These are phyloP conservation scores for Cyamopsis tetragonoloba DNA, from an alignment of 306 rosid genomes.

Conservation along the genomic window DNA sequence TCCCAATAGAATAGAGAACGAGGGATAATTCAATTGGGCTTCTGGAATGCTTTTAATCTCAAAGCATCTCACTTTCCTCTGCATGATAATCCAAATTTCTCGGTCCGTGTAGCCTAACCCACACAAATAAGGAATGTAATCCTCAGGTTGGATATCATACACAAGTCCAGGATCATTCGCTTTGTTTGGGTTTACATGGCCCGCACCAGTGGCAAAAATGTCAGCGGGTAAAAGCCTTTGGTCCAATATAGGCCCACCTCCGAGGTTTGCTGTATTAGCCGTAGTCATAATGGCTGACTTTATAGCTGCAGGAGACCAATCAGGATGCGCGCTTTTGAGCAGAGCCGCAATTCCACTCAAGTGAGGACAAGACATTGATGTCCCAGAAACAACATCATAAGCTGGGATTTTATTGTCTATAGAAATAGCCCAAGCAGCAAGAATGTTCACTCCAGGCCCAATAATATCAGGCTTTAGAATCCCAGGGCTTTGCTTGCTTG, in stretches of 20 bases:
- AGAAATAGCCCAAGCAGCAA: conserved; percentile 51
- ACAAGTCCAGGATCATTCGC: conserved; percentile 52
- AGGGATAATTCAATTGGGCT: conserved; percentile 55
- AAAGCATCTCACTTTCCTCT: conserved; percentile 29
- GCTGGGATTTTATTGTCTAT: conserved; percentile 40
- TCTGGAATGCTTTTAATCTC: conserved; percentile 23
- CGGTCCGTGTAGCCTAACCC: conserved; percentile 45
- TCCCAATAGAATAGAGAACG: conserved; percentile 34
- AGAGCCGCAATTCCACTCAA: conserved; percentile 55
- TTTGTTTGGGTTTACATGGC: conserved; percentile 55
- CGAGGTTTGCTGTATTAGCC: conserved; percentile 31
- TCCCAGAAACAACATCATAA: conserved; percentile 35
- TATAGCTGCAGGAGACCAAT: conserved; percentile 67
- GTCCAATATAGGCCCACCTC: conserved; percentile 32
- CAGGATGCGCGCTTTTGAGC: conserved; percentile 57
- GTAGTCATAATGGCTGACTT: conserved; percentile 60
- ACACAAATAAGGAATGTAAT: conserved; percentile 57
- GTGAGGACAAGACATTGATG: conserved; percentile 65
- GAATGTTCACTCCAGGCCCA: conserved; percentile 52
- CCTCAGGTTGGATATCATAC: conserved; percentile 37
- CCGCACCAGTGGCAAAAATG: conserved; percentile 51
- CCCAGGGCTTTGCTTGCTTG: conserved; percentile 41
- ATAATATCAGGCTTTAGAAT: conserved; percentile 58
- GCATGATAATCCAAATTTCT: conserved; percentile 26
- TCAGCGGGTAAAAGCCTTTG: conserved; percentile 38